Base-by-base conservation (phyloP, 192 early-diverging fungal genomes). In the Dissophora globulifera region DNA sequence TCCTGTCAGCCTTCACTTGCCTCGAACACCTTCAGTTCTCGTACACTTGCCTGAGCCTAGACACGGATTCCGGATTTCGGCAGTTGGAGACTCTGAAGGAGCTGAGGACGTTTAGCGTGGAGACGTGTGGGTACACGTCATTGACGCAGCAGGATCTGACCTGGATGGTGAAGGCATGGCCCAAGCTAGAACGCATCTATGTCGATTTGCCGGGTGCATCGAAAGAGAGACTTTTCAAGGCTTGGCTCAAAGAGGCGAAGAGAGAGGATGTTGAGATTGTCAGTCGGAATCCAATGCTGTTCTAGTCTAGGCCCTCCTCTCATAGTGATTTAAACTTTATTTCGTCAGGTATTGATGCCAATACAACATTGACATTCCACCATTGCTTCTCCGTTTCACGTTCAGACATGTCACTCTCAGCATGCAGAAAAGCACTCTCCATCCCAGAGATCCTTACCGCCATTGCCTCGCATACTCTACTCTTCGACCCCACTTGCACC, bases 121-220 rank as follows among this genome's bases (percentile, higher is more conserved):
- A 74, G 49, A 63, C 60, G 1, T 74, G 69, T 45, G 61, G 40
- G 12, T 74, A 74, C 23, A 10, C 35, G 1, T 9, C 46, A 2
- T 22, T 64, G 23, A 50, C 49, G 1, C 49, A 40, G 7, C 48
- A 45, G 23, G 60, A 57, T 29, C 23, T 74, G 10, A 27, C n/a
- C 3, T 64, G 62, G 55, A 74, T 74, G 61, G 54, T 50, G 23
- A 38, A 27, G 25, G 26, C 53, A 1, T 74, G 69, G 69, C 69
- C 61, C 3, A 43, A 16, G 17, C 20, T 74, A 1, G 61, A 74
- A n/a, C 25, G 35, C 6, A 33, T 74, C 30, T 50, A 41, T n/a
- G 23, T 74, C 3, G 58, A 74, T 23, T 19, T 42, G 7, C 56
- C 42, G 2, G 69, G 69, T 20, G 47, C 25, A 1, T 43, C 62